Percentiles rank a stretch among this genome's conserved stretches.
These are phyloP conservation scores for Achaetomiella virescens DNA, from an alignment of 495 filamentous ascomycete genomes.

Conservation along the genomic window DNA sequence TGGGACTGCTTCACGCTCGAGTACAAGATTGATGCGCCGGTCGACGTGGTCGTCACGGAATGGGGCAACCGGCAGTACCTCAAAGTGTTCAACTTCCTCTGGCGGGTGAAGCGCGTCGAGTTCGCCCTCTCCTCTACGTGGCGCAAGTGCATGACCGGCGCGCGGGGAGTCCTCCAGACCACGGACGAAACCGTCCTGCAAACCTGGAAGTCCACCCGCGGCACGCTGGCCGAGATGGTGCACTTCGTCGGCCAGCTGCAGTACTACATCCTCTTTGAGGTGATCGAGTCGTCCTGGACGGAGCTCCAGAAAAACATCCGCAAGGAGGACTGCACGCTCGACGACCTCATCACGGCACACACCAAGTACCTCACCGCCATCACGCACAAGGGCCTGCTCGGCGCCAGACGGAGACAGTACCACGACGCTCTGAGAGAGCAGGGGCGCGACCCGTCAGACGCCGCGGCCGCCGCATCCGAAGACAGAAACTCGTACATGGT, in stretches of 20 bases:
- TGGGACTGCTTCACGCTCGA: conserved; percentile 99
- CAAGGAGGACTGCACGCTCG: conserved; percentile 80
- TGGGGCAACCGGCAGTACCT: conserved; percentile 94
- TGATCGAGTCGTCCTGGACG: conserved; percentile 92
- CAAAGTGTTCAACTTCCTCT: conserved; percentile 98
- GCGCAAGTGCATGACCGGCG: conserved; percentile 94
- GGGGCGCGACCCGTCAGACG: conserved; percentile 23
- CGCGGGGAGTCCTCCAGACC: conserved; percentile 80
- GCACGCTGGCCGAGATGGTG: conserved; percentile 92
- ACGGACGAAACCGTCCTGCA: conserved; percentile 67
- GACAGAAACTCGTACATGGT: conserved; percentile 78
- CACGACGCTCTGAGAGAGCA: conserved; percentile 29
- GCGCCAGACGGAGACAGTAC: conserved; percentile 51
- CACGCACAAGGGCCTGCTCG: conserved; percentile 92
- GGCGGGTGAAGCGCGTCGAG: conserved; percentile 96
- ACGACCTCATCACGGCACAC: conserved; percentile 91
- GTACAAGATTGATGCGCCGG: conserved; percentile 95
- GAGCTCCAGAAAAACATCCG: conserved; percentile 72
- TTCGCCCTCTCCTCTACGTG: conserved; percentile 86
- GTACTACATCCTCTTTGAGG: conserved; percentile 98
- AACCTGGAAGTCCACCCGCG: conserved; percentile 86
- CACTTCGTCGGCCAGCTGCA: conserved; percentile 96
- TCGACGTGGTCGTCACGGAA: conserved; percentile 94
- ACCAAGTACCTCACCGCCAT: conserved; percentile 85
- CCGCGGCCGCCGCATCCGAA: conserved; percentile 26